A percentile compares a stretch with the other conserved stretches of the same genome.
Evolutionary conservation across 2,329 filamentous ascomycete genomes (phyloP).

Genomic region (Pseudonectria foliicola): DNA sequence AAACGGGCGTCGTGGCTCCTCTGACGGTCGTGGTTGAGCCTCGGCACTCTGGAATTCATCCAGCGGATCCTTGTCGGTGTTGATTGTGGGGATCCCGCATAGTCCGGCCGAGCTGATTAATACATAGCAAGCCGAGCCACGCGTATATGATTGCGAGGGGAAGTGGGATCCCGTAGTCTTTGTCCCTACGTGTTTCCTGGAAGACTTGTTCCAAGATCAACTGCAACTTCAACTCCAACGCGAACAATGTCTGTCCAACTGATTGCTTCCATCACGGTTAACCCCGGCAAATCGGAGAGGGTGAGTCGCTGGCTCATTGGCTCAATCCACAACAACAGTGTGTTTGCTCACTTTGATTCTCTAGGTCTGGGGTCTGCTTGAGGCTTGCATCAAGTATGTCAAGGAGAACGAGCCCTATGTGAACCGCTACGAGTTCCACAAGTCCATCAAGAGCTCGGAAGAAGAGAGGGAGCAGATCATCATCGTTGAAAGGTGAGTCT

Average conservation of each 20-base stretch:
- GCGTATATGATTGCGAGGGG: too few species aligned
- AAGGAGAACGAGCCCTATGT: conserved; percentile 19
- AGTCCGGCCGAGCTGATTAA: too few species aligned
- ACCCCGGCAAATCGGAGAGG: conserved; percentile 17
- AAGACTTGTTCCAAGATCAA: too few species aligned
- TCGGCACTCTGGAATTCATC: too few species aligned
- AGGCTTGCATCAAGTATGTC: conserved; percentile 15
- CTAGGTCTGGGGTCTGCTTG: conserved; percentile 18
- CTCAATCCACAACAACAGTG: not conserved
- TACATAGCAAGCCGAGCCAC: too few species aligned
- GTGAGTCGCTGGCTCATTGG: conserved; percentile 5
- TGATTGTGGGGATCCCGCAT: too few species aligned
- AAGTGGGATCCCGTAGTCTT: too few species aligned
- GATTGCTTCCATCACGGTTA: conserved; percentile 21
- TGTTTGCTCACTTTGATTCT: not conserved
- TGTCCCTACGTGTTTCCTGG: not conserved
- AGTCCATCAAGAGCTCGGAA: conserved; percentile 16
- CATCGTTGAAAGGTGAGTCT: conserved; percentile 18
- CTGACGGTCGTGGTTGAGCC: too few species aligned
- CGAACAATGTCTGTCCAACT: conserved; percentile 17
- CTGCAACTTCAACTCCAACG: conserved; percentile 1
- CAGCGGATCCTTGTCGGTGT: too few species aligned
- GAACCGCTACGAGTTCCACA: conserved; percentile 19
- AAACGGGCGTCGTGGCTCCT: too few species aligned
- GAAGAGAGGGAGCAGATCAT: conserved; percentile 17